phyloP scores from a whole-genome alignment of 2,329 filamentous ascomycete genomes.

The Fusarium avenaceum region DNA sequence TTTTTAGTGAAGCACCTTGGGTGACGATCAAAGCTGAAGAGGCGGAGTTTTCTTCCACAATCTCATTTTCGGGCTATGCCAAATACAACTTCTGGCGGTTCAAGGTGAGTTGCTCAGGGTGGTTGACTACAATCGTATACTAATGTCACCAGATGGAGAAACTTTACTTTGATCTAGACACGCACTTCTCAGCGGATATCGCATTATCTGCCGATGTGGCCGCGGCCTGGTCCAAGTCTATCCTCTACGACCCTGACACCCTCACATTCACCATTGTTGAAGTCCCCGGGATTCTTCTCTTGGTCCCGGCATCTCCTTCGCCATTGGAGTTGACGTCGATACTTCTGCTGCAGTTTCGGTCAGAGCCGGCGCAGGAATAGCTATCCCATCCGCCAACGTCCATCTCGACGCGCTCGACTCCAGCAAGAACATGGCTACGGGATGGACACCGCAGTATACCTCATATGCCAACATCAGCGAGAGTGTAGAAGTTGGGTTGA shows the following conservation, averaged over 20 bases:
- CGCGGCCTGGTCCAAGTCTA: conserved; percentile 19
- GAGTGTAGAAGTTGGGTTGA: conserved; percentile 21
- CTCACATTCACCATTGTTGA: conserved; percentile 11
- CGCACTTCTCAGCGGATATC: conserved; percentile 13
- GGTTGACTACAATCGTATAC: accelerated
- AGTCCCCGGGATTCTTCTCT: conserved; percentile 20
- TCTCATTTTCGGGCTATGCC: conserved; percentile 11
- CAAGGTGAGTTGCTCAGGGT: neutral
- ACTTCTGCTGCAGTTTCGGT: conserved; percentile 17
- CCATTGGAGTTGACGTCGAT: conserved; percentile 8
- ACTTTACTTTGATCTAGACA: conserved; percentile 22
- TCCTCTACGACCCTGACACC: conserved; percentile 14
- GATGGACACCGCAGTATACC: conserved; percentile 19
- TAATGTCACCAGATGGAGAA: conserved; percentile 14
- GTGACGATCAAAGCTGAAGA: conserved; percentile 22
- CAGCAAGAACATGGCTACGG: conserved; percentile 14
- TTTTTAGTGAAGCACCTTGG: conserved; percentile 23
- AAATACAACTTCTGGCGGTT: conserved; percentile 30
- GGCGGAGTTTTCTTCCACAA: conserved; percentile 21
- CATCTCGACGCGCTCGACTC: conserved; percentile 17
- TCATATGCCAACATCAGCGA: conserved; percentile 21
- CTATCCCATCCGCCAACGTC: conserved; percentile 13
- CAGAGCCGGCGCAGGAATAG: conserved; percentile 12
- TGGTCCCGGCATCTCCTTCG: conserved; percentile 11
- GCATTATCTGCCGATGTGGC: conserved; percentile 11